Percentiles rank a stretch among this genome's conserved stretches.
Conservation (phyloP, 805 yeast species). For the Candida oleophila region DNA sequence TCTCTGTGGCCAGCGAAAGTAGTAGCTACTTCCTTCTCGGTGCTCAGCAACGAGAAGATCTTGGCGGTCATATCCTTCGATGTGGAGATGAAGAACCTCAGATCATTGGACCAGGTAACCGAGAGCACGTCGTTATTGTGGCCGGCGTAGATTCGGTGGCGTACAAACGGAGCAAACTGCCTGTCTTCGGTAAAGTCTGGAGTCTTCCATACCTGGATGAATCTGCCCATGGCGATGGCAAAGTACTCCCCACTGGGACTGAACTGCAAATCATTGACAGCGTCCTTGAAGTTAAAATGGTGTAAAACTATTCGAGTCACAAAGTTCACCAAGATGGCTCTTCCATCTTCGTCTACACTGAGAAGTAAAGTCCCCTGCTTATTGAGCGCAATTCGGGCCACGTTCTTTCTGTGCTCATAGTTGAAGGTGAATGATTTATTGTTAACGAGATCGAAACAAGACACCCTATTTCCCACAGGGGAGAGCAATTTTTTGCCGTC, state of each 20-base stretch:
- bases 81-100: conserved; percentile 81
- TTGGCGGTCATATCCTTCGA: conserved; percentile 89
- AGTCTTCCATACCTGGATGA: conserved; percentile 90
- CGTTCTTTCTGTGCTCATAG: conserved; percentile 88
- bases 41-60: conserved; percentile 71
- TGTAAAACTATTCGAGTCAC: conserved; percentile 81
- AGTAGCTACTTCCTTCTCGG: conserved; percentile 71
- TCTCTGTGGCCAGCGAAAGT: conserved; percentile 92
- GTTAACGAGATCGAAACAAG: conserved; percentile 81
- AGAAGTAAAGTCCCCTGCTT: conserved; percentile 76
- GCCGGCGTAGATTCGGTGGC: conserved; percentile 88
- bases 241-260: conserved; percentile 86
- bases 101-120: conserved; percentile 86
- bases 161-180: conserved; percentile 94
- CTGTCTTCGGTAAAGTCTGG: conserved; percentile 79
- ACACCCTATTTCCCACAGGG: conserved; percentile 93
- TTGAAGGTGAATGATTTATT: conserved; percentile 85
- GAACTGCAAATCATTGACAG: conserved; percentile 71
- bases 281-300: conserved; percentile 88
- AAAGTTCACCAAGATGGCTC: conserved; percentile 89
- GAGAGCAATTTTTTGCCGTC: conserved; percentile 83
- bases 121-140: conserved; percentile 81
- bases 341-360: conserved; percentile 86
- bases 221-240: conserved; percentile 81
- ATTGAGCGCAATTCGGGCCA: conserved; percentile 77